These are phyloP conservation scores for Annulohypoxylon moriforme DNA, from an alignment of 495 filamentous ascomycete genomes.

Conservation along the genomic window DNA sequence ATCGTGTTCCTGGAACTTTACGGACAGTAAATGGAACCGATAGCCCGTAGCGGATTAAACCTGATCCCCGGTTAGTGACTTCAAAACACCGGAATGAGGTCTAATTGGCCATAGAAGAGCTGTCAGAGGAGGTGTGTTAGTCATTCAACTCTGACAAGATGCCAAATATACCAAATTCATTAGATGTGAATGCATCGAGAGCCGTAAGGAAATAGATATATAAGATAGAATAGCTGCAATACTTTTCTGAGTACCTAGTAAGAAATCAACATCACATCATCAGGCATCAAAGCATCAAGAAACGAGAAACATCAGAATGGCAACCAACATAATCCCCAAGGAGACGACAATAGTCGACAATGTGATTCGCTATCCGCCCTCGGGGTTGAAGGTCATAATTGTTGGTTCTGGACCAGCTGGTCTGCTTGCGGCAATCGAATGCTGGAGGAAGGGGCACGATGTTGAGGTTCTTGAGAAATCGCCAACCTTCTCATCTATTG, in stretches of 20 bases:
- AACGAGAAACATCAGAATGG: neutral
- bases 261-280: neutral
- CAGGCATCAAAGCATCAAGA: neutral
- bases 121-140: neutral
- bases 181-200: neutral
- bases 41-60: neutral
- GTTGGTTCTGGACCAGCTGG: neutral
- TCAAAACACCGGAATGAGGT: neutral
- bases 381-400: neutral
- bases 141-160: neutral
- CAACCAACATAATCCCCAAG: neutral
- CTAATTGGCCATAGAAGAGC: neutral
- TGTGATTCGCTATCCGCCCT: neutral
- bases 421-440: neutral
- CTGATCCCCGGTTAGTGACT: neutral
- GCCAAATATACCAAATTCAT: neutral
- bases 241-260: neutral
- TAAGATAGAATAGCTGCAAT: neutral
- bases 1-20: neutral
- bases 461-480: neutral
- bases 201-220: neutral
- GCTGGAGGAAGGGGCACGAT: neutral
- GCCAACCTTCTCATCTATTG: neutral
- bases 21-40: neutral
- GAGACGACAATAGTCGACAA: neutral